Evolutionary conservation across 2,329 filamentous ascomycete species (phyloP).

Genomic region (Venturia aucupariae): DNA sequence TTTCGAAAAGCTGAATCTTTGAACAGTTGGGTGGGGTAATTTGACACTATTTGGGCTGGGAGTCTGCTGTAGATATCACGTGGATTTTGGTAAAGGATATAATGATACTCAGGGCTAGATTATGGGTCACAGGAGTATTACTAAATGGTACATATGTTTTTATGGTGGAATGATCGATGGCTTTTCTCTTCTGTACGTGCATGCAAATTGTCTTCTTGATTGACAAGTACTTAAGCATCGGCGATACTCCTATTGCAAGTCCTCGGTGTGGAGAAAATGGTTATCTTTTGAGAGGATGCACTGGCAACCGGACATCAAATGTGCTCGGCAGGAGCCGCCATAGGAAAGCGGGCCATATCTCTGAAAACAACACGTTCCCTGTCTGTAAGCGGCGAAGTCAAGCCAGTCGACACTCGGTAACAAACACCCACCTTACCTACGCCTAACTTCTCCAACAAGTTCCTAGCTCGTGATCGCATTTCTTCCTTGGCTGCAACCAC

Average conservation of each 20-base stretch:
- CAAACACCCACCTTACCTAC: neutral
- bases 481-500: neutral
- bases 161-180: too few species aligned
- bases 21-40: neutral
- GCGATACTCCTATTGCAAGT: too few species aligned
- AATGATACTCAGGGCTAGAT: too few species aligned
- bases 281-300: too few species aligned
- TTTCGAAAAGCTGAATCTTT: neutral
- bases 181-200: too few species aligned
- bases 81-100: neutral
- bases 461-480: constrained; percentile 1
- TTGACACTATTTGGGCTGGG: neutral
- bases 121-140: too few species aligned
- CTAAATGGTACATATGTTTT: too few species aligned
- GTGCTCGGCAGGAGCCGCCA: neutral
- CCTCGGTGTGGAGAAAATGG: too few species aligned
- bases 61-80: neutral
- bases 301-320: neutral
- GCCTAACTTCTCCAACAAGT: neutral
- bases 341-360: neutral
- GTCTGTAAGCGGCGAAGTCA: neutral
- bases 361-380: neutral
- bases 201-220: too few species aligned
- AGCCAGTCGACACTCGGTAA: neutral
- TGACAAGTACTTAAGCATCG: too few species aligned